Conservation (phyloP, 2,329 filamentous ascomycete species). For the Fusarium sp. region DNA sequence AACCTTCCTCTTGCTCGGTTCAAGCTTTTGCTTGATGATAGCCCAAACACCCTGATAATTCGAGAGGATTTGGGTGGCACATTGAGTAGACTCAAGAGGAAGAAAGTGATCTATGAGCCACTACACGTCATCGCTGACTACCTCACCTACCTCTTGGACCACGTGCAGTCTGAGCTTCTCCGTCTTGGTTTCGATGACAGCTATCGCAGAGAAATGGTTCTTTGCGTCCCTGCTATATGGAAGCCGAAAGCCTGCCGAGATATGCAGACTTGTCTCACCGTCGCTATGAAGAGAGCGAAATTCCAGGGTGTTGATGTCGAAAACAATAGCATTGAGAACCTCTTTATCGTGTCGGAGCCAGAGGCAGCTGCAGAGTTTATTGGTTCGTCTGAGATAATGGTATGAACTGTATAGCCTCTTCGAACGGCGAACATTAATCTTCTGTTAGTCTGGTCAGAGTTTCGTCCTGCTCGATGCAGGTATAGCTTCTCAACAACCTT, state of each 20-base stretch:
- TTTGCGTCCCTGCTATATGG: background rate
- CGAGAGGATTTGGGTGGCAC: background rate
- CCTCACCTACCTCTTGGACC: background rate
- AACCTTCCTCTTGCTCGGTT: background rate
- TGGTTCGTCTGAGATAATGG: background rate
- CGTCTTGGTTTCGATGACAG: background rate
- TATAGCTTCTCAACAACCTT: background rate
- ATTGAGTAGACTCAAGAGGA: background rate
- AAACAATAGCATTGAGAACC: background rate
- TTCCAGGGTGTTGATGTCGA: background rate
- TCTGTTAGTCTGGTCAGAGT: background rate
- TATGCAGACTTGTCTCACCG: slow-evolving; percentile 2
- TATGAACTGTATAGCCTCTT: background rate
- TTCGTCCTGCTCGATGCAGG: slow-evolving; percentile 3
- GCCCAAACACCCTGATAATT: background rate
- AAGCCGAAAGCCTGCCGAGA: background rate
- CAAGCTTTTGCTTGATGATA: slow-evolving; percentile 8
- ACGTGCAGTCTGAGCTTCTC: background rate
- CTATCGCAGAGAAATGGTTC: background rate
- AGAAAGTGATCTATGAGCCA: background rate
- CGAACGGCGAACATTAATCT: too few relatives aligned
- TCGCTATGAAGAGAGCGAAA: background rate
- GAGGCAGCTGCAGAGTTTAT: background rate
- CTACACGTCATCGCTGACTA: background rate
- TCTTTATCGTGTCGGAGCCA: slow-evolving; percentile 11